Conservation (phyloP, 768 basidiomycete species). For the Lentinula raphanica region DNA sequence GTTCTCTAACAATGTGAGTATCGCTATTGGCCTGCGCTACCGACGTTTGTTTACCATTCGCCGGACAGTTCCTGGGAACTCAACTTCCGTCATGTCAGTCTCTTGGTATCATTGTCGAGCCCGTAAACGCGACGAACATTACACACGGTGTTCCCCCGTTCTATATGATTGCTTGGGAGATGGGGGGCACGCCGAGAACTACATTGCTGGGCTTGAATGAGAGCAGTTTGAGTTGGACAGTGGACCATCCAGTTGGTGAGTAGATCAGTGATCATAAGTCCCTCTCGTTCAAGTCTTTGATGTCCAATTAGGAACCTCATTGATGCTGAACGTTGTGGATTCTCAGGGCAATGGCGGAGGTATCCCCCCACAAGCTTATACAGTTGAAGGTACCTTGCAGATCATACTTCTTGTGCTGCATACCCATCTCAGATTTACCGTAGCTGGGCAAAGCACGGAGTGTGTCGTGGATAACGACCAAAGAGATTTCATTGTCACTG, state of each 20-base stretch:
- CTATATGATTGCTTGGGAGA: conserved; percentile 29
- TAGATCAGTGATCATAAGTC: not conserved
- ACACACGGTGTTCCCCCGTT: conserved; percentile 26
- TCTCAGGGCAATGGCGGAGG: conserved; percentile 31
- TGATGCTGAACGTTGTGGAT: conserved; percentile 34
- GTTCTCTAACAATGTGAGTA: conserved; percentile 24
- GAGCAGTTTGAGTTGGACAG: conserved; percentile 27
- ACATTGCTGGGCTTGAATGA: conserved; percentile 24
- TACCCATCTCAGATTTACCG: not conserved
- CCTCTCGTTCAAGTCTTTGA: not conserved
- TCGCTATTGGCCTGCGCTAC: too few relatives aligned
- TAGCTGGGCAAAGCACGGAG: conserved; percentile 28
- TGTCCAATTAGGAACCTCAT: conserved; percentile 24
- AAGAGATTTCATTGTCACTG: conserved; percentile 26
- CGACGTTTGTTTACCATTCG: conserved; percentile 4
- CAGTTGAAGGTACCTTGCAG: conserved; percentile 25
- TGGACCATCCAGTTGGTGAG: conserved; percentile 29
- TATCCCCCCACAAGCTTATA: conserved; percentile 22
- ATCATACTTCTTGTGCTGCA: not conserved
- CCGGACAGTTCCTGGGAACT: conserved; percentile 9
- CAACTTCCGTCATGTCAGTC: conserved; percentile 18
- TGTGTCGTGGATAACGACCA: conserved; percentile 20
- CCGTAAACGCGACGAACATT: conserved; percentile 15
- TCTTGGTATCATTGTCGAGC: conserved; percentile 16
- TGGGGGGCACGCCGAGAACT: conserved; percentile 21